phyloP scores from a whole-genome alignment of 2,329 filamentous ascomycete genomes.

The Fusarium annulatum region DNA sequence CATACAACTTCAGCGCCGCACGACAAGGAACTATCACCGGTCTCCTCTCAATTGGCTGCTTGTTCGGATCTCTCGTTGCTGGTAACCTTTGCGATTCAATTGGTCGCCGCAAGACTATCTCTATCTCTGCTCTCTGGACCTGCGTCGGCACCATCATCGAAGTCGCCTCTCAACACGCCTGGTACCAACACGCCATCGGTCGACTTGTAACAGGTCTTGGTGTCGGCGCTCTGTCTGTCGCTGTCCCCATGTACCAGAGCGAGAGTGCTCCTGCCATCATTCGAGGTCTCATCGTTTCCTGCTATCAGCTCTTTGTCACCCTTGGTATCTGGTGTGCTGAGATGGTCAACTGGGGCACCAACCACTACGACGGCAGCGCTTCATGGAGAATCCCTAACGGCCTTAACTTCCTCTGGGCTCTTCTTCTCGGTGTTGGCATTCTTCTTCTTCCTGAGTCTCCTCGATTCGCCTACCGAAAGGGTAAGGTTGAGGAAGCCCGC shows the following conservation, averaged over 20 bases:
- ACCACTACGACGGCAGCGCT: conserved; percentile 55
- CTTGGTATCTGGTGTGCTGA: conserved; percentile 71
- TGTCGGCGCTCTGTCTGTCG: conserved; percentile 72
- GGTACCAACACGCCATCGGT: conserved; percentile 74
- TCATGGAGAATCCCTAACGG: conserved; percentile 73
- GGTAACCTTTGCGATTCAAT: conserved; percentile 71
- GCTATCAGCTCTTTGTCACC: conserved; percentile 77
- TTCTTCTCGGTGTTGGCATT: conserved; percentile 62
- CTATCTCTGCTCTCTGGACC: conserved; percentile 70
- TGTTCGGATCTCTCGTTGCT: conserved; percentile 67
- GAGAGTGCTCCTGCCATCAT: conserved; percentile 74
- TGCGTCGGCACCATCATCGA: conserved; percentile 73
- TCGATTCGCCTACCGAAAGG: conserved; percentile 61
- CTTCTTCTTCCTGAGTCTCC: conserved; percentile 67
- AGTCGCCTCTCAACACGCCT: conserved; percentile 64
- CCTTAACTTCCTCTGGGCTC: conserved; percentile 66
- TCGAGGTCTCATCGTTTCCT: conserved; percentile 70
- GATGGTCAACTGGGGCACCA: conserved; percentile 71
- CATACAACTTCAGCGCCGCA: conserved; percentile 64
- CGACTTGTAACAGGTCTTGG: conserved; percentile 74
- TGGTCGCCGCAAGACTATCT: conserved; percentile 71
- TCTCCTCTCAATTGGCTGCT: conserved; percentile 69
- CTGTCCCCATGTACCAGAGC: conserved; percentile 75
- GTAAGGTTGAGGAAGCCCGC: conserved; percentile 60
- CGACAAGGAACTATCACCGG: conserved; percentile 72